These are phyloP conservation scores for Neurospora sp. DNA, from an alignment of 2,329 filamentous ascomycete species.

Conservation along the genomic window DNA sequence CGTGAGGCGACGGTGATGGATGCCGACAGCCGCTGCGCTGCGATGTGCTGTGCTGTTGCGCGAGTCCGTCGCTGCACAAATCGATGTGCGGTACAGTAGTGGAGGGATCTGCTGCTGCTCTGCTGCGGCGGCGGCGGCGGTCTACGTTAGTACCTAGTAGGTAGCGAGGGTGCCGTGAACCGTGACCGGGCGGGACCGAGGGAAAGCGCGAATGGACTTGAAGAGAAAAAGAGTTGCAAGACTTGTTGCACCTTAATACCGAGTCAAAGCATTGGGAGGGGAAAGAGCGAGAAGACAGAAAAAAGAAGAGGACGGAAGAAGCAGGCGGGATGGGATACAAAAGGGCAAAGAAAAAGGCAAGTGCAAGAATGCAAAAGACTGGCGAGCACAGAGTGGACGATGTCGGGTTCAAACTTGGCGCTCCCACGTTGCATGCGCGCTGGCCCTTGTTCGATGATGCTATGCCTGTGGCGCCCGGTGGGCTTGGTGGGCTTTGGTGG, in stretches of 20 bases:
- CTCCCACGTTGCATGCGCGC: slow-evolving; percentile 18
- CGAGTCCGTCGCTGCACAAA: neutral
- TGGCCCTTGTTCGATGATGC: slow-evolving; percentile 19
- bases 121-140: neutral
- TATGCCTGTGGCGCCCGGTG: slow-evolving; percentile 11
- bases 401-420: slow-evolving; percentile 14
- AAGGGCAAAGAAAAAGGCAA: neutral
- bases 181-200: neutral
- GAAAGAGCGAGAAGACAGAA: neutral
- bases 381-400: slow-evolving; percentile 1
- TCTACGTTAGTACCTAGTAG: neutral
- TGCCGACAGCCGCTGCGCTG: neutral
- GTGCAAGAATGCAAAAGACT: neutral
- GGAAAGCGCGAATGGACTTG: neutral
- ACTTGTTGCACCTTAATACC: neutral
- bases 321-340: neutral
- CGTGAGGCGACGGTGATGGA: neutral
- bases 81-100: neutral
- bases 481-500: neutral
- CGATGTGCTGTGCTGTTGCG: neutral
- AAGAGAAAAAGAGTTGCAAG: neutral
- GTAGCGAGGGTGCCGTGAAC: neutral
- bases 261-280: neutral
- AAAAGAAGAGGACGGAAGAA: neutral
- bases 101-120: neutral